Base-by-base conservation (phyloP, 2,329 filamentous ascomycete species). In the Parascedosporium putredinis region DNA sequence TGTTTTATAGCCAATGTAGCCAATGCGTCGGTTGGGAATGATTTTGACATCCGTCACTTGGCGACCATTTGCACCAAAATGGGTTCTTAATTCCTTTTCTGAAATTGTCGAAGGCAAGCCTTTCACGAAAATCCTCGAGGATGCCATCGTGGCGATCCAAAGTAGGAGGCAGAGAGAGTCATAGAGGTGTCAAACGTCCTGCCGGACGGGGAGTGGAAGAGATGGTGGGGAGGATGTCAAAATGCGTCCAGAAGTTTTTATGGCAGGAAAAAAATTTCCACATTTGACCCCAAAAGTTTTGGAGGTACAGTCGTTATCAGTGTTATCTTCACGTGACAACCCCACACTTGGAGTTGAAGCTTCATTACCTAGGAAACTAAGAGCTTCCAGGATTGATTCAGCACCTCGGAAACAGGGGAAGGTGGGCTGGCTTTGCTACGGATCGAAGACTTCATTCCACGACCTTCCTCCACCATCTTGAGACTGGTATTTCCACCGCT, bases 1-100 rank as follows among this genome's bases (percentile, higher is more conserved):
- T 47, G 79, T 86, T 69, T 87, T 90, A 74, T 91, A 97, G 55
- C 93, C 93, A 53, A 98, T 81, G 75, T 95, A 98, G 58, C 90
- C 93, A 67, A 98, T 96, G 58, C 90, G 81, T 60, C 93, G 81
- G 61, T 89, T 83, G 5, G 88, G 80, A 62, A 97, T 87, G 63
- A 96, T 79, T 75, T 95, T 95, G 59, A 89, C 80, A 69, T 98
- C 93, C 49, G 91, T 97, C 62, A 96, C 80, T 55, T 85, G 73
- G 54, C 79, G 79, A 54, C 83, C 84, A 58, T 79, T 70, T 36
- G 71, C 76, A 53, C 85, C 79, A 67, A 98, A 98, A 69, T 97
- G 90, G 63, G 87, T 89, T 63, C 81, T 83, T 63, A 97, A 86
- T 56, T 94, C 86, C 49, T 84, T 81, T 67, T 94, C 88, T 10